These are phyloP conservation scores for Microstegium vimineum DNA, from an alignment of 176 grass and related monocot genomes.

Conservation along the genomic window DNA sequence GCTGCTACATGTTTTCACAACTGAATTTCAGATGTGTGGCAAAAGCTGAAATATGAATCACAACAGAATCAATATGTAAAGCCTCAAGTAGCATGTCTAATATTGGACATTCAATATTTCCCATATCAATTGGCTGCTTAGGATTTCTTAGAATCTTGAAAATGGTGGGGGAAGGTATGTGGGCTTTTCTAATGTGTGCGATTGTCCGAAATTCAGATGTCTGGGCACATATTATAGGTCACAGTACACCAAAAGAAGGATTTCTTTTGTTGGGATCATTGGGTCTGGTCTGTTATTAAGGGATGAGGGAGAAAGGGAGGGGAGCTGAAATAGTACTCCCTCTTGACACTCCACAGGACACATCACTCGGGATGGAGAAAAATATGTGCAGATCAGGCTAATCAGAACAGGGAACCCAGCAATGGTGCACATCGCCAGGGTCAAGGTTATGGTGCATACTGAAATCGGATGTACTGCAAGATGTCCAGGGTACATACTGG, in stretches of 20 bases:
- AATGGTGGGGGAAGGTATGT: neutral
- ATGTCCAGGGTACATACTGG: neutral
- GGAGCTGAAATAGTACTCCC: neutral
- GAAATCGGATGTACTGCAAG: neutral
- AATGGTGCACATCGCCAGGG: neutral
- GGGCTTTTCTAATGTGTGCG: neutral
- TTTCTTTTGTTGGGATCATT: neutral
- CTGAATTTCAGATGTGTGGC: neutral
- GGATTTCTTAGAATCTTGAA: neutral
- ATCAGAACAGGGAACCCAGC: neutral
- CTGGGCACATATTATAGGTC: neutral
- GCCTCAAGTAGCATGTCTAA: neutral
- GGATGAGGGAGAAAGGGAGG: neutral
- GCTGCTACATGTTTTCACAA: neutral
- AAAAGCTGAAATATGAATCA: neutral
- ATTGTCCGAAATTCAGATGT: neutral
- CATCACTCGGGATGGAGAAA: neutral
- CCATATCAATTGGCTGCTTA: neutral
- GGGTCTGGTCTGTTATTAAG: neutral
- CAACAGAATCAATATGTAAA: neutral
- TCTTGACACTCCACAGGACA: neutral
- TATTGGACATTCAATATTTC: neutral
- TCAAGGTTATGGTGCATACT: neutral
- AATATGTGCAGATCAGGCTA: neutral
- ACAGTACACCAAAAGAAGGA: neutral